A percentile compares a stretch with the other conserved stretches of the same genome.
phyloP scores from a whole-genome alignment of 2,329 filamentous ascomycete species.

The Ophiosphaerella narmari region DNA sequence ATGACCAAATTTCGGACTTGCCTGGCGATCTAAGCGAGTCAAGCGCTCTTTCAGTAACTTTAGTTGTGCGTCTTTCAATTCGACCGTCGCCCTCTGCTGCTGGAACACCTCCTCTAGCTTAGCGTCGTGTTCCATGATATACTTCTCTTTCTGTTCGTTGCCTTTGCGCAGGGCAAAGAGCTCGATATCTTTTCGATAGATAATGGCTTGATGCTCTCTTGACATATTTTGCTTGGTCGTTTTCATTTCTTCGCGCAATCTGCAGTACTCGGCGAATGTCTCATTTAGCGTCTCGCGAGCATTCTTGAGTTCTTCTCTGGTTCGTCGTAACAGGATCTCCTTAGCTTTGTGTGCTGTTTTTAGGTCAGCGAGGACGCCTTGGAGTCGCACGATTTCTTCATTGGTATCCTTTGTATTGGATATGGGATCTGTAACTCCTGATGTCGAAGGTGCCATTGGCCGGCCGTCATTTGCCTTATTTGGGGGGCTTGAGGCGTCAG shows the following conservation, averaged over 20 bases:
- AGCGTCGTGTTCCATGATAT: conserved; percentile 35
- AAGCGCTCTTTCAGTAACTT: conserved; percentile 36
- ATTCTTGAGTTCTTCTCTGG: conserved; percentile 33
- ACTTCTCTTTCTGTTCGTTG: conserved; percentile 42
- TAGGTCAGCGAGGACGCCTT: conserved; percentile 27
- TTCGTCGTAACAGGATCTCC: conserved; percentile 29
- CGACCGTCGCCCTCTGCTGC: conserved; percentile 32
- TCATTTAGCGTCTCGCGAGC: conserved; percentile 35
- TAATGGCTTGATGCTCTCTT: conserved; percentile 37
- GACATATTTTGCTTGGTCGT: conserved; percentile 35
- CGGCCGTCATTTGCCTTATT: background rate
- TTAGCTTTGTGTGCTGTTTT: conserved; percentile 34
- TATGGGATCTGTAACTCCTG: conserved; percentile 11
- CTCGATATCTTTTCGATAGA: conserved; percentile 45
- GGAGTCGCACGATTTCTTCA: conserved; percentile 37
- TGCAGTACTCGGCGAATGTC: conserved; percentile 35
- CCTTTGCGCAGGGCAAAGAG: conserved; percentile 43
- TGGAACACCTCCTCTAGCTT: conserved; percentile 31
- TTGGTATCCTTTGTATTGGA: conserved; percentile 17
- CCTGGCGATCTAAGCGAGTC: conserved; percentile 27
- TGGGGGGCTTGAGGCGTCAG: conserved; percentile 11
- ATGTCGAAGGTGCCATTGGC: background rate
- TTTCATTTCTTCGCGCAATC: conserved; percentile 37
- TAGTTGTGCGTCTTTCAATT: conserved; percentile 38
- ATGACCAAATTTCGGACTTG: conserved; percentile 14